Evolutionary conservation across 2,329 filamentous ascomycete genomes (phyloP).

Genomic region (Fusarium sp.): DNA sequence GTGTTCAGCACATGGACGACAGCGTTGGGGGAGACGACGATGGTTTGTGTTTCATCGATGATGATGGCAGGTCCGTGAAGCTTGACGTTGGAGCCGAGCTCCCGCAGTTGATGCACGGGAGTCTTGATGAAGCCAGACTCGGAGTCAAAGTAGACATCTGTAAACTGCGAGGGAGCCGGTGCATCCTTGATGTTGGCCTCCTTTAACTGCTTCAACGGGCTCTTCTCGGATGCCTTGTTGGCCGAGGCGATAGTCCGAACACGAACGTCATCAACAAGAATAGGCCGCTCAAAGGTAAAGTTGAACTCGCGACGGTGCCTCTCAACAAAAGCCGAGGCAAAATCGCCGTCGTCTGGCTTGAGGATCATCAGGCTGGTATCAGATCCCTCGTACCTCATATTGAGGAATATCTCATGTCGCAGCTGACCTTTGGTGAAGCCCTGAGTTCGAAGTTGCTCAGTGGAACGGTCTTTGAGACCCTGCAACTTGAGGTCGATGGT

Average conservation of each 20-base stretch:
- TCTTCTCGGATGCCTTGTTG: conserved; percentile 17
- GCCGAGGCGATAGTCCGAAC: conserved; percentile 43
- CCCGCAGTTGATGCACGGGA: conserved; percentile 39
- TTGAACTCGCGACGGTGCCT: conserved; percentile 79
- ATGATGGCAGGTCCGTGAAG: conserved; percentile 57
- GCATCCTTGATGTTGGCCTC: conserved; percentile 12
- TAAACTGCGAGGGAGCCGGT: not conserved
- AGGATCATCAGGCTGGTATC: conserved; percentile 53
- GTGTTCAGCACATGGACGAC: conserved; percentile 47
- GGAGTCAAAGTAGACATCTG: conserved; percentile 22
- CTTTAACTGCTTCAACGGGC: conserved; percentile 37
- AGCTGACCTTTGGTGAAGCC: conserved; percentile 50
- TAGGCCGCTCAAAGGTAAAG: conserved; percentile 58
- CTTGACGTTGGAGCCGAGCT: conserved; percentile 22
- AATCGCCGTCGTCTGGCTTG: conserved; percentile 55
- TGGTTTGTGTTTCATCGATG: conserved; percentile 74
- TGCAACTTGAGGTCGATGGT: not conserved
- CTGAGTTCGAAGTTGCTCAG: conserved; percentile 17
- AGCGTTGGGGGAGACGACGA: conserved; percentile 61
- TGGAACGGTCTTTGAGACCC: not conserved
- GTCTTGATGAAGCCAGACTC: conserved; percentile 38
- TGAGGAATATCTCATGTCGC: conserved; percentile 53
- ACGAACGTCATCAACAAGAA: conserved; percentile 55
- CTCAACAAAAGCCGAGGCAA: conserved; percentile 71
- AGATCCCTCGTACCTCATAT: conserved; percentile 54